Evolutionary conservation across 148 eudicot genomes (phyloP).

Genomic region (Gaultheria prostrata): DNA sequence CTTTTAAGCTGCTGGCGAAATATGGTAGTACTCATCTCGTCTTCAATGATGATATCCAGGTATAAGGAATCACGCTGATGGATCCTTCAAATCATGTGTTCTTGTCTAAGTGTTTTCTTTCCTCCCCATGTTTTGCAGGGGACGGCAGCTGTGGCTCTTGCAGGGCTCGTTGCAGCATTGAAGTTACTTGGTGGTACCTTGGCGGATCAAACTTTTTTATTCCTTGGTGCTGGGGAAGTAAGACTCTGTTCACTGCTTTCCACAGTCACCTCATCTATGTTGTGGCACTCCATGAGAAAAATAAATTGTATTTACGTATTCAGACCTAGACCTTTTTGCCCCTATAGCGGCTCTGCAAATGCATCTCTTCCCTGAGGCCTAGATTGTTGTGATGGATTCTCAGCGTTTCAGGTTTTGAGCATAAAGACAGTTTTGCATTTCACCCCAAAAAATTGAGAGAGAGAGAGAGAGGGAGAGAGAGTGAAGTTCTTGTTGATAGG

Average conservation of each 20-base stretch:
- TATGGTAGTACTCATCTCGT: slow-evolving; percentile 59
- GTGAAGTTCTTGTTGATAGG: not conserved
- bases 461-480: not conserved
- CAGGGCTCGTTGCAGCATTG: slow-evolving; percentile 50
- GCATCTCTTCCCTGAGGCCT: not conserved
- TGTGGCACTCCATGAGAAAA: not conserved
- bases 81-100: not conserved
- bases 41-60: slow-evolving; percentile 7
- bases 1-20: slow-evolving; percentile 78
- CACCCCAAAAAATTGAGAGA: not conserved
- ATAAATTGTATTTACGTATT: not conserved
- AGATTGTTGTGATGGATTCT: not conserved
- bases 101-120: not conserved
- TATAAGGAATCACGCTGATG: not conserved
- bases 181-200: slow-evolving; percentile 43
- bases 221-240: slow-evolving; percentile 90
- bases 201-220: not conserved
- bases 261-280: not conserved
- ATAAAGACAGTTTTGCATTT: not conserved
- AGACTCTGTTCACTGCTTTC: slow-evolving; percentile 8
- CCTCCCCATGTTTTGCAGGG: slow-evolving; percentile 27
- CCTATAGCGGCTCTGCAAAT: not conserved
- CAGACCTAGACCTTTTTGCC: not conserved
- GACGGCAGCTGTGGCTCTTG: slow-evolving; percentile 54
- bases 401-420: not conserved